Evolutionary conservation across 192 early-diverging fungal genomes (phyloP).

Genomic region (Funneliformis mosseae): DNA sequence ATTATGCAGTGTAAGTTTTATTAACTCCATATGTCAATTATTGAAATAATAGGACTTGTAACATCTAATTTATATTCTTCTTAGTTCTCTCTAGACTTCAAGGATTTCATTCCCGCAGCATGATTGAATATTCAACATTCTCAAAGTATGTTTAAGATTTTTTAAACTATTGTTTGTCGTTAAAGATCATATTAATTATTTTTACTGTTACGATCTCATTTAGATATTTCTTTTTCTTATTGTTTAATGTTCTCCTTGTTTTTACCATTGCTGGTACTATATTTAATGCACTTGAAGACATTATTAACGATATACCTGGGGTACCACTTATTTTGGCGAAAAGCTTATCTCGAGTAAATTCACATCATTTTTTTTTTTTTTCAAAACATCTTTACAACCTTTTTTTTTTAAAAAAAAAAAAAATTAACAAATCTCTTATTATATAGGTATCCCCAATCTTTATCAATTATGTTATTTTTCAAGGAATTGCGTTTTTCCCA

Average conservation of each 20-base stretch:
- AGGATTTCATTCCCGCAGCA: constrained; percentile 46
- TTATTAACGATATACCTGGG: constrained; percentile 64
- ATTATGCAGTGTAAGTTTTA: constrained; percentile 59
- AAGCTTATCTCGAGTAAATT: constrained; percentile 58
- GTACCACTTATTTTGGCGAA: constrained; percentile 65
- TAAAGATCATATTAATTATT: neutral
- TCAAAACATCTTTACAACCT: too few species aligned
- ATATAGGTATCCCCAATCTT: constrained; percentile 77
- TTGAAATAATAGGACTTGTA: neutral
- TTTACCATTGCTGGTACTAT: constrained; percentile 75
- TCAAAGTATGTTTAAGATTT: constrained; percentile 17
- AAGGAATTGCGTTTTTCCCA: constrained; percentile 72
- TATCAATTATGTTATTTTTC: constrained; percentile 71
- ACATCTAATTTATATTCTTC: neutral
- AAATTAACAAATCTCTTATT: neutral
- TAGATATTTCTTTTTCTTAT: constrained; percentile 75
- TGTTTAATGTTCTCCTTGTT: constrained; percentile 75
- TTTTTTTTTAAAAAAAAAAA: too few species aligned
- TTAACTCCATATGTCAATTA: neutral
- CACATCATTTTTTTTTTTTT: neutral
- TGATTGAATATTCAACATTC: constrained; percentile 45
- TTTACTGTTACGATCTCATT: neutral
- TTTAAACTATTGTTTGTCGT: neutral
- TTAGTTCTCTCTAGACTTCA: constrained; percentile 43
- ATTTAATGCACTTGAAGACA: constrained; percentile 62